phyloP scores from a whole-genome alignment of 1,284 basidiomycete genomes.

The Xanthoconium separans region DNA sequence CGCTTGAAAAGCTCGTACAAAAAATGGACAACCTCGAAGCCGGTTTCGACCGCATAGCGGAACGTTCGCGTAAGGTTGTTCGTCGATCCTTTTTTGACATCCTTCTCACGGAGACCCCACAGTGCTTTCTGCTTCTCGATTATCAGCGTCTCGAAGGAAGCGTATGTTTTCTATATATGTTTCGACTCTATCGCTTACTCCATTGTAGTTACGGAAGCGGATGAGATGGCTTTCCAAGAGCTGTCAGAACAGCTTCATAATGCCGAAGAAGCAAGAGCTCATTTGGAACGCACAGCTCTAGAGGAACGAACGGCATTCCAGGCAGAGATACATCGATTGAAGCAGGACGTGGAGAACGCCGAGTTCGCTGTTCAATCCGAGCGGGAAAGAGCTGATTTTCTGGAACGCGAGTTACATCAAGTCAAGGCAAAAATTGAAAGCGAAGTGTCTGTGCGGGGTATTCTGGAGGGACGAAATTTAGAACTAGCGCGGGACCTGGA shows the following conservation, averaged over 20 bases:
- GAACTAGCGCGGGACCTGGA: conserved; percentile 64
- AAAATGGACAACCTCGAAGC: conserved; percentile 77
- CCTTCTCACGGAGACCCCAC: conserved; percentile 4
- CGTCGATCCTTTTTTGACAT: conserved; percentile 1
- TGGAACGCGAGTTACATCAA: conserved; percentile 67
- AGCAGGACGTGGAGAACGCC: conserved; percentile 40
- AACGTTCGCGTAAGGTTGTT: conserved; percentile 63
- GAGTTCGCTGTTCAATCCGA: conserved; percentile 42
- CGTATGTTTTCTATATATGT: conserved; percentile 44
- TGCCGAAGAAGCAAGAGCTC: conserved; percentile 50
- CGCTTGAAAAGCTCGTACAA: conserved; percentile 64
- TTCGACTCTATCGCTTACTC: conserved; percentile 7
- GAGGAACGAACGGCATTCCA: conserved; percentile 54
- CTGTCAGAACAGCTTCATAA: conserved; percentile 61
- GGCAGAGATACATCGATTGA: conserved; percentile 54
- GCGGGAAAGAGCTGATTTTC: conserved; percentile 46
- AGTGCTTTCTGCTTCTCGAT: conserved; percentile 70
- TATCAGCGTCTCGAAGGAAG: conserved; percentile 63
- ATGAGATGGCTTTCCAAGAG: conserved; percentile 69
- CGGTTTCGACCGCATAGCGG: conserved; percentile 79
- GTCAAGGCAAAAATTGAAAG: conserved; percentile 62
- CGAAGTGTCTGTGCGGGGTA: conserved; percentile 55
- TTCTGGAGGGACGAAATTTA: conserved; percentile 64
- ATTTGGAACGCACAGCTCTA: conserved; percentile 52
- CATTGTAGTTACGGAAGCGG: conserved; percentile 58